Evolutionary conservation across 2,329 filamentous ascomycete species (phyloP), one percentile per base, ranked within the genome.

Genomic region (Fusarium sp.): DNA sequence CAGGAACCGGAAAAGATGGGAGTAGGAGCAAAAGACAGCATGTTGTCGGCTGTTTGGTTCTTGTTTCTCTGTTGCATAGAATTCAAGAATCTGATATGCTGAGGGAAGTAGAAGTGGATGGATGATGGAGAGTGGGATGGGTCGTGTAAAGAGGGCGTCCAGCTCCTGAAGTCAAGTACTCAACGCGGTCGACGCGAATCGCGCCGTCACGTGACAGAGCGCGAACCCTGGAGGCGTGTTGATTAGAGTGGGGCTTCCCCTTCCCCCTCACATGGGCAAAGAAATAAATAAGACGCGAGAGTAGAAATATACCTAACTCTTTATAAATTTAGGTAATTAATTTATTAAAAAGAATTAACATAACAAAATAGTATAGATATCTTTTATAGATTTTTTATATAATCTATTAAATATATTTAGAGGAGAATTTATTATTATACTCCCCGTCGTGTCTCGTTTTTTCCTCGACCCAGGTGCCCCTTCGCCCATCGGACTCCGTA

Each of bases 1-100:
- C 86, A 86, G 35, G 82, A 79, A 65, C 82, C 80, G 60, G 84
- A 82, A 77, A 87, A 86, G 58, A 84, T 82, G 20, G 86, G 84
- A n/a, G 84, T 77, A 39, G 83, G 78, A 10, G 84, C 79, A 68
- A 85, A 80, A n/a, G 84, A 84, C 74, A 86, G 81, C 85, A 86
- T 86, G 35, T 76, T 81, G 65, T 68, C 48, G 57, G 61, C 65
- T 69, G 78, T 39, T 39, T 56, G 22, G 8, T 69, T 43, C 79
- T 78, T 80, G 82, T 83, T 63, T 77, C 78, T 69, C 78, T 77
- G 74, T 83, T 82, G 73, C 82, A 84, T 81, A 70, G 69, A 73
- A 60, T 58, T 61, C 9, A 27, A 41, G 20, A 56, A 20, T 20
- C 35, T 20, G 33, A 59, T 58, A 27, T 50, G n/a, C 24, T 60